A percentile compares a stretch with the other conserved stretches of the same genome.
These are phyloP conservation scores for Nyctanthes arbortristis DNA, from an alignment of 257 asterid genomes.

Conservation along the genomic window DNA sequence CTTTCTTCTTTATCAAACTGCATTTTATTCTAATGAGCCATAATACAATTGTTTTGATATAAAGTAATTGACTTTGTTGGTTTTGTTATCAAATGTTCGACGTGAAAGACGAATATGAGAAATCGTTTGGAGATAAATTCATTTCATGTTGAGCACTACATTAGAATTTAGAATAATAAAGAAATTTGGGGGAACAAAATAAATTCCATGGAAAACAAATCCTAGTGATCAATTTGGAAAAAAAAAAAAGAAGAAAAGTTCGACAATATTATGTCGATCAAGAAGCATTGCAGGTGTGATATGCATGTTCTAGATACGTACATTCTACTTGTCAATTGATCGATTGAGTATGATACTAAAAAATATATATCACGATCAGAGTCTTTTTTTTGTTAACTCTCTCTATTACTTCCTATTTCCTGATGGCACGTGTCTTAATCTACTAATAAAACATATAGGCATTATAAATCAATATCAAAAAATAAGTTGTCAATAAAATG, in stretches of 20 bases:
- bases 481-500: neutral
- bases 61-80: too few species aligned
- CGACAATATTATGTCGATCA: neutral
- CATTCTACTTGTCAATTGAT: neutral
- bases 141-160: too few species aligned
- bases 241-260: neutral
- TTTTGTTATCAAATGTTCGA: too few species aligned
- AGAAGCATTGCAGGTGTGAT: neutral
- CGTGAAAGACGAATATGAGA: too few species aligned
- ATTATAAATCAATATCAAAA: neutral
- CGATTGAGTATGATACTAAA: neutral
- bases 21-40: too few species aligned
- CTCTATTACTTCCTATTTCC: neutral
- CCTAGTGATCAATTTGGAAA: too few species aligned
- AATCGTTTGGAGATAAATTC: too few species aligned
- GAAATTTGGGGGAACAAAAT: too few species aligned
- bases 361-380: neutral
- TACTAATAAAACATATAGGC: neutral
- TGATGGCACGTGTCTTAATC: neutral
- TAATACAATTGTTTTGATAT: too few species aligned
- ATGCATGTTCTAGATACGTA: neutral
- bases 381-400: neutral
- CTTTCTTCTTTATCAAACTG: too few species aligned
- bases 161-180: too few species aligned
- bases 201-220: too few species aligned